Percentiles rank a stretch among this genome's conserved stretches.
These are phyloP conservation scores for Penicillium aurantiogriseum DNA, from an alignment of 2,329 filamentous ascomycete species.

Conservation along the genomic window DNA sequence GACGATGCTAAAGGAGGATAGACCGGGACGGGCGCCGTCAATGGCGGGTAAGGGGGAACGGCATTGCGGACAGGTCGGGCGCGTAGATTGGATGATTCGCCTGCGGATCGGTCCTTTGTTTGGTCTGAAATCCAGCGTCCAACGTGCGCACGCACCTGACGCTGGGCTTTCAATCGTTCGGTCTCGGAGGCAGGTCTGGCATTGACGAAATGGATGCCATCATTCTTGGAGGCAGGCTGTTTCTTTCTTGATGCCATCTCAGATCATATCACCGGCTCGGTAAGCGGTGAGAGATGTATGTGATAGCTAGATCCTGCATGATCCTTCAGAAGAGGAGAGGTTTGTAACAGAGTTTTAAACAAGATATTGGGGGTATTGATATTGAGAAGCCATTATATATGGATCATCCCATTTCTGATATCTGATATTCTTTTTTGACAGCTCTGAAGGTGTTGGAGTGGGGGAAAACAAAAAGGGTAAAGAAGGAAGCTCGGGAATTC, in stretches of 20 bases:
- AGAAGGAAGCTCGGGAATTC: neutral
- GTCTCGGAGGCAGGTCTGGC: slow-evolving; percentile 32
- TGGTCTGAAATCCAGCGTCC: slow-evolving; percentile 39
- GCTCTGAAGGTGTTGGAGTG: neutral
- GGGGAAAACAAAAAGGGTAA: neutral
- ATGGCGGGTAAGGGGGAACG: neutral
- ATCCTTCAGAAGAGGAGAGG: neutral
- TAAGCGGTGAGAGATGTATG: neutral
- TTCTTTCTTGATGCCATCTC: slow-evolving; percentile 29
- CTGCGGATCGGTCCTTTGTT: slow-evolving; percentile 30
- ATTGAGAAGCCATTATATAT: neutral
- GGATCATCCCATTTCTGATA: neutral
- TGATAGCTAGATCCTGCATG: neutral
- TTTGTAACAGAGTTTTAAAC: neutral
- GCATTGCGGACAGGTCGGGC: neutral
- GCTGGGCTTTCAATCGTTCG: slow-evolving; percentile 29
- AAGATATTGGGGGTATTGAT: neutral
- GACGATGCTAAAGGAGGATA: slow-evolving; percentile 10
- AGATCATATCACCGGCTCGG: neutral
- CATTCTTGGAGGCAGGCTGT: slow-evolving; percentile 18
- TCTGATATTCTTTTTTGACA: neutral
- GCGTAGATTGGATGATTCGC: slow-evolving; percentile 2
- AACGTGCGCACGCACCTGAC: slow-evolving; percentile 35
- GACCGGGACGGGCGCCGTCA: neutral
- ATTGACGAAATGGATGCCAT: slow-evolving; percentile 36